Evolutionary conservation across 1,139 yeast genomes (phyloP), one percentile per base, ranked within the genome.

Genomic region (Protomyces inouyei): DNA sequence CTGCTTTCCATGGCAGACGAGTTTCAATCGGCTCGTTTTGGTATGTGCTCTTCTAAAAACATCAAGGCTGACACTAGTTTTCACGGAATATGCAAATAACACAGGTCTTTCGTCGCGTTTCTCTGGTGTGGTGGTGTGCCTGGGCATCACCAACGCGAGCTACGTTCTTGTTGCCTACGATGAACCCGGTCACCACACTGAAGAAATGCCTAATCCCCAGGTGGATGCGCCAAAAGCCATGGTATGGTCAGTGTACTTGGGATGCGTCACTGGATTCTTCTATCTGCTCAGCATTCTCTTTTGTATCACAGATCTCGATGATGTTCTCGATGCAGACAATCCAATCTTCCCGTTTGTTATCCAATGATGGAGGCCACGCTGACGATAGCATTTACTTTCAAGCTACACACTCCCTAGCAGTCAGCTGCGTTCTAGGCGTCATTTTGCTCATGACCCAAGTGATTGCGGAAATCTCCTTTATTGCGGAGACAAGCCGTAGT

Each of bases 101-200:
- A 68, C 72, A 4, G 72, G 72, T 5, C 69, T 67, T 61, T 65
- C 65, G 21, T 69, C 69, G 38, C 55, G 55, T 12, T 59, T 52
- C 53, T 67, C 68, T 68, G 69, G 71, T 37, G 67, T 68, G 37
- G 70, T 68, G 8, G 70, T 71, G 18, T 66, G 71, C 23, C 67
- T 88, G 51, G 95, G 95, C 0, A 80, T 88, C 65, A 92, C 87
- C 72, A 87, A 88, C 69, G 84, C 92, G 0, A 85, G 88, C 52
- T 87, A 87, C 74, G 87, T 93, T 32, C 78, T 88, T 71, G 88
- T 88, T 67, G 95, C 95, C 0, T 88, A 86, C 73, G 93, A 93
- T 35, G 85, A 88, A 82, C 78, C 89, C 35, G 88, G 90, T 18
- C 86, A 93, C 6, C 82, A 88, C 79, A 84, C 91, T 43, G 96